Base-by-base conservation (phyloP, 2,329 filamentous ascomycete species). In the Ilyonectria robusta region DNA sequence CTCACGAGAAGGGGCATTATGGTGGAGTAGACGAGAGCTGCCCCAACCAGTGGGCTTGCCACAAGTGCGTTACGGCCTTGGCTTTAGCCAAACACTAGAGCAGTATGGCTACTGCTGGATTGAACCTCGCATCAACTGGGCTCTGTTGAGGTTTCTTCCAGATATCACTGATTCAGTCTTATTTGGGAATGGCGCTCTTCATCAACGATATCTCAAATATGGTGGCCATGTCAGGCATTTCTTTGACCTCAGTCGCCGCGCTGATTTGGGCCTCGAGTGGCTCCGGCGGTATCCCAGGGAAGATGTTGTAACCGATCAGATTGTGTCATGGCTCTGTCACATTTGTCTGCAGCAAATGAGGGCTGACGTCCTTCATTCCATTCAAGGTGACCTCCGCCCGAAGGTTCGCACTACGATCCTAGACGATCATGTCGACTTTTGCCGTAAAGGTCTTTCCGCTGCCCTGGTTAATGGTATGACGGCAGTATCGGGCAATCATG, bases 81-180 rank as follows among this genome's bases (percentile, higher is more conserved):
- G 62, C 19, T 65, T 65, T 56, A 35, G 62, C 9, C 15, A 56
- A 65, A 65, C 42, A 56, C 2, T 65, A 56, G 50, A 65, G 62
- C 26, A 65, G 48, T 65, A 65, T 44, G n/a, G 48, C 48, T 60
- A 61, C 44, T 65, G 44, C 3, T 61, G 35, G 57, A 50, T 65
- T 50, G n/a, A 65, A 57, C 62, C 56, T 65, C 33, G n/a, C 7
- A 56, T 65, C 3, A 6, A 65, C 33, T 65, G 35, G 50, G 1
- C 56, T 61, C 48, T 48, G 1, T 50, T 59, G 15, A 65, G 50
- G 62, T 65, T 61, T 17, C 51, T 61, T 56, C 62, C 26, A 26
- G 13, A 5, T 17, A 56, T 61, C 37, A 65, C 42, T 9, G 19
- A 61, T 56, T 65, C 17, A 26, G 57, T 65, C 19, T 50, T 60